Evolutionary conservation across 768 basidiomycete genomes (phyloP).

Genomic region (Hortiboletus flavorubellus): DNA sequence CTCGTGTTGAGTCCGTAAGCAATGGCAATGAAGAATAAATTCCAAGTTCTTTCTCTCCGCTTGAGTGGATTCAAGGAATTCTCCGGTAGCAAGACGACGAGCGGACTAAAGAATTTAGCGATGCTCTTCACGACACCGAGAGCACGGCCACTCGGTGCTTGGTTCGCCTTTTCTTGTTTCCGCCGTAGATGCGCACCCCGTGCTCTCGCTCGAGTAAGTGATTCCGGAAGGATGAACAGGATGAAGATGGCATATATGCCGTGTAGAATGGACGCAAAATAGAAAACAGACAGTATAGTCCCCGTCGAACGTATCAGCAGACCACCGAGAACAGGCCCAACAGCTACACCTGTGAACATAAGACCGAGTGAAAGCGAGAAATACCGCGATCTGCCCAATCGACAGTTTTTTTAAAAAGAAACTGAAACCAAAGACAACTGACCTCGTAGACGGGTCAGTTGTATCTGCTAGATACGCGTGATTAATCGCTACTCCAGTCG

Average conservation of each 20-base stretch:
- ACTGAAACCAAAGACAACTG: slow-evolving; percentile 1
- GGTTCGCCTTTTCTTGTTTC: slow-evolving; percentile 10
- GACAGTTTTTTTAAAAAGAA: slow-evolving; percentile 7
- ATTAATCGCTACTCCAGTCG: slow-evolving; percentile 46
- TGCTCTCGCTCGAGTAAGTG: slow-evolving; percentile 53
- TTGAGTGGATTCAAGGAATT: slow-evolving; percentile 39
- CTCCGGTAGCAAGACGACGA: slow-evolving; percentile 59
- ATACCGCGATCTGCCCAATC: slow-evolving; percentile 47
- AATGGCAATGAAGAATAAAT: slow-evolving; percentile 51
- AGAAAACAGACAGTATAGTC: slow-evolving; percentile 65
- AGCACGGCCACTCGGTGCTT: background rate
- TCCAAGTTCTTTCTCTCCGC: slow-evolving; percentile 55
- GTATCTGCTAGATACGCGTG: slow-evolving; percentile 74
- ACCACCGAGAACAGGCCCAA: slow-evolving; percentile 74
- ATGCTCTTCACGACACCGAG: slow-evolving; percentile 35
- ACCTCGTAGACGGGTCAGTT: slow-evolving; percentile 54
- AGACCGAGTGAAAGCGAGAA: slow-evolving; percentile 69
- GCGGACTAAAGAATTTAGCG: slow-evolving; percentile 67
- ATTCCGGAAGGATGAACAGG: slow-evolving; percentile 73
- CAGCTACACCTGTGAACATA: slow-evolving; percentile 66
- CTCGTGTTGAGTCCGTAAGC: slow-evolving; percentile 47
- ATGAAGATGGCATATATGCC: slow-evolving; percentile 45
- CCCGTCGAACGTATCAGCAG: slow-evolving; percentile 58
- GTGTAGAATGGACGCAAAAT: slow-evolving; percentile 53
- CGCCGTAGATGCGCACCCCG: slow-evolving; percentile 19